These are phyloP conservation scores for Dactylellina haptotyla DNA, from an alignment of 2,329 filamentous ascomycete species.

Conservation along the genomic window DNA sequence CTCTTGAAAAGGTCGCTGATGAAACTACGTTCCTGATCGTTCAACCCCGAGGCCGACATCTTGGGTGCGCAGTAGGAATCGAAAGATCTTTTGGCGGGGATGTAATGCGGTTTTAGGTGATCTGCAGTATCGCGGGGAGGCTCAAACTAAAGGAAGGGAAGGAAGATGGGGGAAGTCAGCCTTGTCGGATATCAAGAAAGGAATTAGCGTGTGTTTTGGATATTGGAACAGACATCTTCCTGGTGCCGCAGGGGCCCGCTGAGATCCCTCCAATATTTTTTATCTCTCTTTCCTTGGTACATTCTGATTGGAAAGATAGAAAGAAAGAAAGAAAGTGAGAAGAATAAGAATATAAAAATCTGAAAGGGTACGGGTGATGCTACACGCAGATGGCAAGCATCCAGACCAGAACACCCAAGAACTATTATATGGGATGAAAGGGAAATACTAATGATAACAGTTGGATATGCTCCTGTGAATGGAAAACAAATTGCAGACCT, in stretches of 20 bases:
- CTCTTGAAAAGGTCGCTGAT: constrained; percentile 36
- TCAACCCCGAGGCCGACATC: constrained; percentile 27
- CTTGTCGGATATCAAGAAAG: neutral
- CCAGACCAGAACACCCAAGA: too few species aligned
- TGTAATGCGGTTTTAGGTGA: neutral
- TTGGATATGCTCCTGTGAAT: neutral
- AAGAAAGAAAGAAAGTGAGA: neutral
- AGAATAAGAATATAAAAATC: neutral
- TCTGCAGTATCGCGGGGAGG: neutral
- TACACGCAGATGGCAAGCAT: too few species aligned
- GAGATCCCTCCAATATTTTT: constrained; percentile 37
- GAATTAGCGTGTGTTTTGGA: neutral
- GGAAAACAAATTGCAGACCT: neutral
- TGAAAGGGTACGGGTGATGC: too few species aligned
- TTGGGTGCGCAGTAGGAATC: constrained; percentile 12
- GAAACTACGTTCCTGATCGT: constrained; percentile 19
- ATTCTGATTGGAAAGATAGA: constrained; percentile 1
- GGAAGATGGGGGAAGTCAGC: constrained; percentile 16
- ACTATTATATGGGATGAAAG: neutral
- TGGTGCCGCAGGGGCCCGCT: constrained; percentile 27
- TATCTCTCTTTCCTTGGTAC: constrained; percentile 41
- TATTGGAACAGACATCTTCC: constrained; percentile 52
- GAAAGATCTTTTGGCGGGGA: constrained; percentile 12
- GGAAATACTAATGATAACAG: too few species aligned
- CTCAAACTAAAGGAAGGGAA: constrained; percentile 11